phyloP scores from a whole-genome alignment of 345 rosid species.

The Citrus cavaleriei region DNA sequence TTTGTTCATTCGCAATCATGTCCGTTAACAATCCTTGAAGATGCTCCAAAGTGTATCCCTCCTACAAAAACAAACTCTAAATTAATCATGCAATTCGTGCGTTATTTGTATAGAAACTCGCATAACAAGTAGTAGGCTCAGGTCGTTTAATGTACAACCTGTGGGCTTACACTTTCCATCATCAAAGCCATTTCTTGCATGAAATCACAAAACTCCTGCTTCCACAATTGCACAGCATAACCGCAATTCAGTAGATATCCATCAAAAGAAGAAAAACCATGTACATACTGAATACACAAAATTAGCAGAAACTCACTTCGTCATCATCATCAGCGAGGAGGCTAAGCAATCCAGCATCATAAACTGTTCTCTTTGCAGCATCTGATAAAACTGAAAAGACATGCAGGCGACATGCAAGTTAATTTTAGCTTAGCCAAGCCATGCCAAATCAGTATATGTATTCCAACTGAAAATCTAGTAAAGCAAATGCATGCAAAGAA shows the following conservation, averaged over 20 bases:
- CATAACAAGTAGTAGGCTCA: no score
- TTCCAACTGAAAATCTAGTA: no score
- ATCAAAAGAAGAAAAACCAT: background rate
- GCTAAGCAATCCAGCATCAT: constrained; percentile 33
- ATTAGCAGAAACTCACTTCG: constrained; percentile 21
- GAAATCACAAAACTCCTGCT: constrained; percentile 33
- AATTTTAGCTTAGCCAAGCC: background rate
- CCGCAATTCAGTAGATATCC: no score
- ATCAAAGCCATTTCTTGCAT: constrained; percentile 38
- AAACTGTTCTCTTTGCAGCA: constrained; percentile 20
- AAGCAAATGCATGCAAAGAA: no score
- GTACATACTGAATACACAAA: background rate
- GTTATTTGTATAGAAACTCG: background rate
- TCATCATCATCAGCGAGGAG: constrained; percentile 29
- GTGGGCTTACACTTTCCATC: constrained; percentile 23
- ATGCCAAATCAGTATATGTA: background rate
- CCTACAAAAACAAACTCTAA: constrained; percentile 2
- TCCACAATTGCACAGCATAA: background rate
- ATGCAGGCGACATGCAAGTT: no score
- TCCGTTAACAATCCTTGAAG: constrained; percentile 29
- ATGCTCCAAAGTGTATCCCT: constrained; percentile 19
- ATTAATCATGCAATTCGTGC: background rate
- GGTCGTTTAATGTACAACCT: constrained; percentile 1
- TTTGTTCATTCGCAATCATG: constrained; percentile 23
- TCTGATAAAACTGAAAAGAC: constrained; percentile 24